A percentile compares a stretch with the other conserved stretches of the same genome.
Evolutionary conservation across 345 rosid species (phyloP).

Genomic region (Eucalyptus sp.): DNA sequence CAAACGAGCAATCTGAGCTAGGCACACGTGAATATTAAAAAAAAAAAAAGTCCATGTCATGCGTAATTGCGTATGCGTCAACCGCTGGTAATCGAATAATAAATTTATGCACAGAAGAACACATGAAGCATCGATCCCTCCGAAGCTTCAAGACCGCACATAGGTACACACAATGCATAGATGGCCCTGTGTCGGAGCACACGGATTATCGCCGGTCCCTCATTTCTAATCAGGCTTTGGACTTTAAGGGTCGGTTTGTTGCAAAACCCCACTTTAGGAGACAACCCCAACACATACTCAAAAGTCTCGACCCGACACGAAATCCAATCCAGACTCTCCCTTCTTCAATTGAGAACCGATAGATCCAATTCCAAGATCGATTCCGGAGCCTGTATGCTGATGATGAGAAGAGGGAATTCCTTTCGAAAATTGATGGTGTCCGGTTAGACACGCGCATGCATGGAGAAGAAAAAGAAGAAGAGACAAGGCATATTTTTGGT

Average conservation of each 20-base stretch:
- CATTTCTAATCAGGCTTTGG: background rate
- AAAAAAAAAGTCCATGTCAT: background rate
- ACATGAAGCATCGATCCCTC: background rate
- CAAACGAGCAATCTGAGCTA: background rate
- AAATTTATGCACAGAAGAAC: background rate
- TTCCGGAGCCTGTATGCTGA: background rate
- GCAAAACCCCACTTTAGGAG: background rate
- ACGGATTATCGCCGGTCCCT: background rate
- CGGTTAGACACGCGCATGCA: background rate
- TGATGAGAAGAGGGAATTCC: background rate
- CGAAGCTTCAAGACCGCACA: background rate
- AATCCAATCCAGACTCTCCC: background rate
- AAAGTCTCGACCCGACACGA: background rate
- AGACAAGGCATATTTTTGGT: background rate
- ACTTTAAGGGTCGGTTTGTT: background rate
- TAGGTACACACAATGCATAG: background rate
- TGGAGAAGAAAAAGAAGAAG: background rate
- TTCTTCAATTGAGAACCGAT: background rate
- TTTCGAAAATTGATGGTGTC: background rate
- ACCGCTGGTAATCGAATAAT: background rate
- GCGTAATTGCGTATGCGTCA: background rate
- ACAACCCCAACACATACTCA: background rate
- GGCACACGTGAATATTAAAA: too few species aligned
- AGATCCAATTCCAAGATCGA: background rate
- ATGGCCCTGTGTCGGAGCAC: background rate